A percentile compares a stretch with the other conserved stretches of the same genome.
phyloP scores from a whole-genome alignment of 495 filamentous ascomycete genomes.

The Lasiosphaeris hirsuta region DNA sequence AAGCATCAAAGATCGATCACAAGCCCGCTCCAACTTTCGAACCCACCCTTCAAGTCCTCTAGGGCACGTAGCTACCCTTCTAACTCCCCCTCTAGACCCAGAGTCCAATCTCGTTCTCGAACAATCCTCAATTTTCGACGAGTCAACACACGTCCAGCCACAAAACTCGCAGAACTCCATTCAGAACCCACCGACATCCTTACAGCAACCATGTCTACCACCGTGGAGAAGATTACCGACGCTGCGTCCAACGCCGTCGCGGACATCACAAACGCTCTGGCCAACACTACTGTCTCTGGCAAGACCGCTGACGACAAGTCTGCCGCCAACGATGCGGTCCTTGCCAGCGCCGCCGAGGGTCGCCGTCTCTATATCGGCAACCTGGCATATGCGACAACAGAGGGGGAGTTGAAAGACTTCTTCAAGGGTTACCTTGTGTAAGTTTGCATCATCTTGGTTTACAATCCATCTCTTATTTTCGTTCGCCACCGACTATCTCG shows the following conservation, averaged over 20 bases:
- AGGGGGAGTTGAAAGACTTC: constrained; percentile 99
- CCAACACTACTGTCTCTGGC: constrained; percentile 64
- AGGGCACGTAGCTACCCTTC: constrained; percentile 92
- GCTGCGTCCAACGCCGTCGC: constrained; percentile 65
- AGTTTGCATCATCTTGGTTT: constrained; percentile 41
- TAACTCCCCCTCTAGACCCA: constrained; percentile 56
- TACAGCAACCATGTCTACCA: constrained; percentile 55
- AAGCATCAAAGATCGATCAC: constrained; percentile 46
- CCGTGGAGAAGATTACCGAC: constrained; percentile 60
- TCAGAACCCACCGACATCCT: constrained; percentile 29
- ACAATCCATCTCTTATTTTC: constrained; percentile 5
- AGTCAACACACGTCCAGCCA: constrained; percentile 35
- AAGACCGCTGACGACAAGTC: constrained; percentile 47
- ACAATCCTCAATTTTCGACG: constrained; percentile 37
- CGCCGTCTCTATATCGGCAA: constrained; percentile 99
- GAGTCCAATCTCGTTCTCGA: constrained; percentile 51
- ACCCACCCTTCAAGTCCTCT: constrained; percentile 53
- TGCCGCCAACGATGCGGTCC: constrained; percentile 77
- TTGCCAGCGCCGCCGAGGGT: constrained; percentile 95
- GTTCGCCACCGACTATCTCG: not conserved
- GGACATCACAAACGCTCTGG: constrained; percentile 81
- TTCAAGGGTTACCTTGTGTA: constrained; percentile 98
- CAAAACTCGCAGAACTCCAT: constrained; percentile 33
- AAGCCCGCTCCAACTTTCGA: constrained; percentile 39
- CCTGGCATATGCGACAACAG: constrained; percentile 98